Evolutionary conservation across 441 rosid genomes (phyloP).

Genomic region (Brassica balearica): DNA sequence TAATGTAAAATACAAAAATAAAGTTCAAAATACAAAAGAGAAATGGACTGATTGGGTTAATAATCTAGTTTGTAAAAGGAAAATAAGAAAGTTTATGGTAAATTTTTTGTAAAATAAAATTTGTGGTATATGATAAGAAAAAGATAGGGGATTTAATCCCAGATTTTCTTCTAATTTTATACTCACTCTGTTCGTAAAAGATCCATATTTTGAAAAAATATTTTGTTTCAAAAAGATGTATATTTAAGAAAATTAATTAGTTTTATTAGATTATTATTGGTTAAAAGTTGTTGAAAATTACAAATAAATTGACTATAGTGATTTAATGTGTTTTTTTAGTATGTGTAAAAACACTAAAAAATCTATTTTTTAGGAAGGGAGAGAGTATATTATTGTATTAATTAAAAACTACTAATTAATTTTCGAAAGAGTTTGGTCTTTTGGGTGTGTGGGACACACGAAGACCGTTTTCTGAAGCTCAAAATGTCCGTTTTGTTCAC

Average conservation of each 20-base stretch:
- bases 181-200: too few relatives aligned
- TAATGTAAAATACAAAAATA: not conserved
- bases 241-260: too few relatives aligned
- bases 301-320: too few relatives aligned
- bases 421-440: not conserved
- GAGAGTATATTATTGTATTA: not conserved
- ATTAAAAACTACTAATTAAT: not conserved
- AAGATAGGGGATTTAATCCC: not conserved
- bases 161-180: not conserved
- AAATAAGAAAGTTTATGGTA: not conserved
- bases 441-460: not conserved
- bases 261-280: too few relatives aligned
- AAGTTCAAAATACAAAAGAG: not conserved
- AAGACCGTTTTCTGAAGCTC: constrained; percentile 20
- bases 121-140: not conserved
- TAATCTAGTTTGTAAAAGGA: not conserved
- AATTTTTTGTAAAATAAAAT: not conserved
- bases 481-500: not conserved
- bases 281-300: too few relatives aligned
- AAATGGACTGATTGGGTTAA: not conserved
- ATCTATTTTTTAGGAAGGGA: too few relatives aligned
- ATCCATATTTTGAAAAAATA: too few relatives aligned
- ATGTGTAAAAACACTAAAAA: too few relatives aligned
- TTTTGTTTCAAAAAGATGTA: too few relatives aligned
- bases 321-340: too few relatives aligned